These are phyloP conservation scores for Rhizophagus sp. DNA, from an alignment of 192 early-diverging fungal genomes.

Conservation along the genomic window DNA sequence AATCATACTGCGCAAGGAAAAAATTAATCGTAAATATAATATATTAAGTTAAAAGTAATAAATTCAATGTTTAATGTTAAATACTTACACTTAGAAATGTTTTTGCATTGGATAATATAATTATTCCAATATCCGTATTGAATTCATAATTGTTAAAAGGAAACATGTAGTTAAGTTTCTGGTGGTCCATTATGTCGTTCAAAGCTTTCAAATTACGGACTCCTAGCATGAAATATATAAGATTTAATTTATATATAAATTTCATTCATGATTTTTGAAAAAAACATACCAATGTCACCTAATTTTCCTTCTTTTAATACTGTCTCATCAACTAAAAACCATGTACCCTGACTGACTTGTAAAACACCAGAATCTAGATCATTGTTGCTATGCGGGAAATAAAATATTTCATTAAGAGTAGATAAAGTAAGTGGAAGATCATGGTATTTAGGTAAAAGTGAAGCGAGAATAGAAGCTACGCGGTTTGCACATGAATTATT, in stretches of 20 bases:
- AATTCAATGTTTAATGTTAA: background rate
- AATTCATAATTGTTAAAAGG: slow-evolving; percentile 74
- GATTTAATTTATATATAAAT: background rate
- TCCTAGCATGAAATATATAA: slow-evolving; percentile 34
- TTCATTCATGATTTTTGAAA: background rate
- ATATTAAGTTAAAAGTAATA: background rate
- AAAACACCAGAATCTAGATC: slow-evolving; percentile 63
- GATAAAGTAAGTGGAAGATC: slow-evolving; percentile 63
- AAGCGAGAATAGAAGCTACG: slow-evolving; percentile 43
- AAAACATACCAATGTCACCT: slow-evolving; percentile 52
- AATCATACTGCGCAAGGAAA: slow-evolving; percentile 43
- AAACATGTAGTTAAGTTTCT: slow-evolving; percentile 66
- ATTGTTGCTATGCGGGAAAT: slow-evolving; percentile 59
- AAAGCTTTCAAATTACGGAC: slow-evolving; percentile 72
- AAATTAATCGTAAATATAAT: slow-evolving; percentile 26
- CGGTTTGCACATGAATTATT: slow-evolving; percentile 34
- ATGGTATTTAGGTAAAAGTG: slow-evolving; percentile 58
- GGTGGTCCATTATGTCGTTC: slow-evolving; percentile 58
- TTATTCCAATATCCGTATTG: slow-evolving; percentile 60
- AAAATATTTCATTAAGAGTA: slow-evolving; percentile 58
- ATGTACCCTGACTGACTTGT: slow-evolving; percentile 62
- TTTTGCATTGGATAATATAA: slow-evolving; percentile 68
- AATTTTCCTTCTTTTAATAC: slow-evolving; percentile 69
- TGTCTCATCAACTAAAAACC: slow-evolving; percentile 71
- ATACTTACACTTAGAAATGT: slow-evolving; percentile 64